These are phyloP conservation scores for Beauveria varroae DNA, from an alignment of 2,329 filamentous ascomycete genomes.

Conservation along the genomic window DNA sequence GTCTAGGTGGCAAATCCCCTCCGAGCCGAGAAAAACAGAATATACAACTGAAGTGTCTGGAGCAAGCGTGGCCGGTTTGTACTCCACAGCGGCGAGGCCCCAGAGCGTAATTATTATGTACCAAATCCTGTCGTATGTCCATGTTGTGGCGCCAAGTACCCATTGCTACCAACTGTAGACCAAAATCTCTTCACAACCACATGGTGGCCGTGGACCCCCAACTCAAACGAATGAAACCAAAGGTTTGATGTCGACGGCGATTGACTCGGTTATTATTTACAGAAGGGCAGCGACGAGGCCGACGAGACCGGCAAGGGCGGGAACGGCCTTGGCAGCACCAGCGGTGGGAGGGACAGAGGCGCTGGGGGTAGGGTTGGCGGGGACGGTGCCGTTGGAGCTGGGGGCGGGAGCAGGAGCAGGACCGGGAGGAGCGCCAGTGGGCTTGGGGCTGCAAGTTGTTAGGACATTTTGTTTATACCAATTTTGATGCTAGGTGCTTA, in stretches of 20 bases:
- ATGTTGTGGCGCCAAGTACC: conserved; percentile 23
- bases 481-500: conserved; percentile 23
- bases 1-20: neutral
- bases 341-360: conserved; percentile 32
- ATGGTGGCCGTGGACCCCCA: conserved; percentile 32
- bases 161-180: conserved; percentile 19
- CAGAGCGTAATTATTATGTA: conserved; percentile 19
- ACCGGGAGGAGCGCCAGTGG: conserved; percentile 6
- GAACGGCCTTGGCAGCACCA: conserved; percentile 49
- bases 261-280: conserved; percentile 38
- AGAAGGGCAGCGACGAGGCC: conserved; percentile 51
- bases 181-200: conserved; percentile 27
- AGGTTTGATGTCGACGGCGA: conserved; percentile 30
- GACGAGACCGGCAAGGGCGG: conserved; percentile 52
- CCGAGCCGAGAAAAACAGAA: conserved; percentile 11
- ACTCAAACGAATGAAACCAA: conserved; percentile 35
- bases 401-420: neutral
- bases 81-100: neutral
- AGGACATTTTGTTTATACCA: neutral
- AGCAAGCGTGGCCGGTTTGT: neutral
- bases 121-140: conserved; percentile 26
- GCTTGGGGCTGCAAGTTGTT: conserved; percentile 1
- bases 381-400: conserved; percentile 30
- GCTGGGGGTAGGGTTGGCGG: conserved; percentile 20
- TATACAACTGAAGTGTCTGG: conserved; percentile 11